Conservation (phyloP, 176 grass and related monocot genomes). For the Metroxylon sagu region DNA sequence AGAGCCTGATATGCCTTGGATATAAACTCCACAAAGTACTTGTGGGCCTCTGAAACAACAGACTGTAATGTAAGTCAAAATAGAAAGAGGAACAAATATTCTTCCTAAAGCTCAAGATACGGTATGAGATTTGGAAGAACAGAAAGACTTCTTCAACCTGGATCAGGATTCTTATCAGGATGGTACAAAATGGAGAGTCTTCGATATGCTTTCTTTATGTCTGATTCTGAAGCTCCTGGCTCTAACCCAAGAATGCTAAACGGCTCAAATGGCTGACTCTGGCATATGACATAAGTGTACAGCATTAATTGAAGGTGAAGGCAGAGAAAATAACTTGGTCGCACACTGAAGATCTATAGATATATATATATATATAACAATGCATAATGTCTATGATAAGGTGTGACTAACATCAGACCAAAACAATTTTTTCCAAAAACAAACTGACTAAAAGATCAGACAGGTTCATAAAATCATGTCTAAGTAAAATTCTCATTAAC, state of each 20-base stretch:
- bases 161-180: constrained; percentile 99
- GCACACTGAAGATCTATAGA: no score
- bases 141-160: constrained; percentile 36
- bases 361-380: no score
- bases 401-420: no score
- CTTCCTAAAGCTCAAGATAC: constrained; percentile 1
- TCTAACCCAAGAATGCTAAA: constrained; percentile 96
- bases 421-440: no score
- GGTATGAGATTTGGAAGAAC: no score
- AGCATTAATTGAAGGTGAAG: neutral
- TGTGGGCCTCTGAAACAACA: constrained; percentile 82
- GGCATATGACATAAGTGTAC: constrained; percentile 22
- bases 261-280: constrained; percentile 95
- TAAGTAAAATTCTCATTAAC: no score
- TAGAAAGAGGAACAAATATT: neutral
- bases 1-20: constrained; percentile 99
- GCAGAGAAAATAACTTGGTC: neutral
- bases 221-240: constrained; percentile 63
- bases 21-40: constrained; percentile 92
- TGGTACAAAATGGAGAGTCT: constrained; percentile 94
- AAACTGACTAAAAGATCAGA: no score
- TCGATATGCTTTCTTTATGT: constrained; percentile 94
- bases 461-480: no score
- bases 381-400: no score
- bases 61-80: constrained; percentile 14